Base-by-base conservation (phyloP, 257 asterid species). In the Coffea eugenioides region DNA sequence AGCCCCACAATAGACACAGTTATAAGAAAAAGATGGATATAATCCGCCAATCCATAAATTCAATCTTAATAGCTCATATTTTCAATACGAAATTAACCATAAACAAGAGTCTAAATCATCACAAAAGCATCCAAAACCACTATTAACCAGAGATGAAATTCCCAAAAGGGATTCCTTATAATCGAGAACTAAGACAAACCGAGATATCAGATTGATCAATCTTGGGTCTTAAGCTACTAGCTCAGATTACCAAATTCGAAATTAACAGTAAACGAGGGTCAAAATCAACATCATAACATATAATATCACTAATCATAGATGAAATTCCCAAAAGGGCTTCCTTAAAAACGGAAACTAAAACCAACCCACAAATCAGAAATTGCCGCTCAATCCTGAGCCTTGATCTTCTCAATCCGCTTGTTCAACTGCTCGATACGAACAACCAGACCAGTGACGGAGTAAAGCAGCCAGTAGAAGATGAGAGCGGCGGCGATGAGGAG, bases 401-500 rank as follows among this genome's bases (percentile, higher is more conserved):
- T 92, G 81, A 92, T 82, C 82, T 88, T 91, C 92, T 82, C 83
- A 3, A 80, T 59, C 48, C 86, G 84, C 27, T 74, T 80, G 69
- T 80, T 85, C 46, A 85, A 64, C 85, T 82, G 86, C 75, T 94
- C 95, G 82, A 94, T 82, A 79, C 97, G 89, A 82, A 92, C 97
- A 21, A 94, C 92, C 71, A 94, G 97, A 1, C 86, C 87, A 45
- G 98, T 92, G 45, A 94, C 96, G 23, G 98, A 88, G 84, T 89
- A 94, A 8, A 94, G 91, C 27, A 94, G 90, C 98, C 98, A 94
- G 89, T 93, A 94, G 88, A 94, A 93, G 61, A 91, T 65, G 69
- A 94, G 89, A 3, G 98, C 98, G n/a, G 95, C 80, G 1, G 93
- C 97, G 86, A 94, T 92, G 80, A 94, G 83, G 46, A 92, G 94